Evolutionary conservation across 2,329 filamentous ascomycete genomes (phyloP).

Genomic region (Curvularia hawaiiensis): DNA sequence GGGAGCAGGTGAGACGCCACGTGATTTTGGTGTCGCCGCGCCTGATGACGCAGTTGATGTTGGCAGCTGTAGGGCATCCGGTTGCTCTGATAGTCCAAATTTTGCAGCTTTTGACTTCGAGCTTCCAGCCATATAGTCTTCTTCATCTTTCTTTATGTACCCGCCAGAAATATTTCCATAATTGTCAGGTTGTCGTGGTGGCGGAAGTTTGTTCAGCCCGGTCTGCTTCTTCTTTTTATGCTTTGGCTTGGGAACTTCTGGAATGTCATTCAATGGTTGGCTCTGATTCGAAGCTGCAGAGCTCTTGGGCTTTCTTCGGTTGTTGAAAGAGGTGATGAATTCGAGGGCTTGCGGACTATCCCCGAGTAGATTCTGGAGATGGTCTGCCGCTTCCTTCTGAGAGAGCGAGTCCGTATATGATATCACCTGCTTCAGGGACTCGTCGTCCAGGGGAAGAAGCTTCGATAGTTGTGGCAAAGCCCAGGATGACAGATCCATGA

Average conservation of each 20-base stretch:
- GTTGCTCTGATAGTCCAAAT: conserved; percentile 57
- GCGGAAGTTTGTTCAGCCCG: conserved; percentile 46
- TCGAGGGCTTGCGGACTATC: conserved; percentile 77
- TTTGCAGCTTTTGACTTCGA: conserved; percentile 48
- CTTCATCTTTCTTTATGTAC: conserved; percentile 76
- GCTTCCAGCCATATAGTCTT: conserved; percentile 70
- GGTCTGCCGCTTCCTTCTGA: conserved; percentile 76
- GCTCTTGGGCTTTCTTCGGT: conserved; percentile 56
- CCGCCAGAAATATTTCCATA: conserved; percentile 68
- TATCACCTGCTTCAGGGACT: conserved; percentile 82
- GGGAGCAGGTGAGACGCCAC: conserved; percentile 51
- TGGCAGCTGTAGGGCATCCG: conserved; percentile 51
- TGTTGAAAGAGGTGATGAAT: conserved; percentile 77
- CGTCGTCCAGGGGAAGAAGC: conserved; percentile 83
- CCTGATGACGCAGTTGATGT: conserved; percentile 32
- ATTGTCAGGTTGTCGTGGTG: conserved; percentile 58
- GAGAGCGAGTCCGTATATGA: conserved; percentile 80
- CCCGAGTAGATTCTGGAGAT: conserved; percentile 86
- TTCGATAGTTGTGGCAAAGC: conserved; percentile 74
- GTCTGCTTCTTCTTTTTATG: conserved; percentile 51
- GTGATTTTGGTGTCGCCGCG: conserved; percentile 42
- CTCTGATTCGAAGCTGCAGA: conserved; percentile 22
- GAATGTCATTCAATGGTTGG: conserved; percentile 26
- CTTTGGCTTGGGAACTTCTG: conserved; percentile 43
- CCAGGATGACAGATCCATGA: conserved; percentile 57